A percentile compares a stretch with the other conserved stretches of the same genome.
Evolutionary conservation across 2,329 filamentous ascomycete species (phyloP).

Genomic region (Knufia fluminis): DNA sequence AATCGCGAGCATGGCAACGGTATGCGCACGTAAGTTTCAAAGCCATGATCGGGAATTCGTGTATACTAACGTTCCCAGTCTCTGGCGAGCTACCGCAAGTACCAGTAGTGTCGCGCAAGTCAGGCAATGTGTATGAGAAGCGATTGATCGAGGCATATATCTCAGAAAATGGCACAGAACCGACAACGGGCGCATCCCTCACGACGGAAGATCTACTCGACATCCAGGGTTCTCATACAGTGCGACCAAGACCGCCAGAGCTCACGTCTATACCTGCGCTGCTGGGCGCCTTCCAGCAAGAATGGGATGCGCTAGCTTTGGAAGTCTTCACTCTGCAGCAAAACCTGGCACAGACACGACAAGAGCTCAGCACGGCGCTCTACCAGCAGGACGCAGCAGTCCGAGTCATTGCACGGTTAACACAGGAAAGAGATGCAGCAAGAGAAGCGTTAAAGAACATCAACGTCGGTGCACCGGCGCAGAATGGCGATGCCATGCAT

Average conservation of each 20-base stretch:
- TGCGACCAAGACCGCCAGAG: constrained; percentile 81
- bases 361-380: constrained; percentile 85
- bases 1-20: constrained; percentile 1
- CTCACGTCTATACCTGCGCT: constrained; percentile 94
- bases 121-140: constrained; percentile 87
- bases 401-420: constrained; percentile 81
- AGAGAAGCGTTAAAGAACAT: constrained; percentile 80
- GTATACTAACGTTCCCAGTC: constrained; percentile 45
- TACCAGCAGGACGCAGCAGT: constrained; percentile 98
- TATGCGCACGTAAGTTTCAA: constrained; percentile 5
- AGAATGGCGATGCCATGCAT: constrained; percentile 78
- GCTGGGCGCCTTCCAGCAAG: constrained; percentile 90
- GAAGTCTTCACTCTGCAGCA: constrained; percentile 88
- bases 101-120: constrained; percentile 85
- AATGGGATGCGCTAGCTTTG: constrained; percentile 90
- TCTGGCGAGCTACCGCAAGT: constrained; percentile 93
- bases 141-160: constrained; percentile 93
- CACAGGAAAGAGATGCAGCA: constrained; percentile 87
- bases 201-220: constrained; percentile 76
- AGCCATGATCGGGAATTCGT: neutral
- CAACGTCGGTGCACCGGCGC: constrained; percentile 52
- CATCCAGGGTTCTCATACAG: constrained; percentile 71
- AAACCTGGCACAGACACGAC: constrained; percentile 77
- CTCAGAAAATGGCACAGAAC: constrained; percentile 84
- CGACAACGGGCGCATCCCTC: constrained; percentile 77